phyloP scores from a whole-genome alignment of 2,329 filamentous ascomycete species.

The Cladosporium sp. region DNA sequence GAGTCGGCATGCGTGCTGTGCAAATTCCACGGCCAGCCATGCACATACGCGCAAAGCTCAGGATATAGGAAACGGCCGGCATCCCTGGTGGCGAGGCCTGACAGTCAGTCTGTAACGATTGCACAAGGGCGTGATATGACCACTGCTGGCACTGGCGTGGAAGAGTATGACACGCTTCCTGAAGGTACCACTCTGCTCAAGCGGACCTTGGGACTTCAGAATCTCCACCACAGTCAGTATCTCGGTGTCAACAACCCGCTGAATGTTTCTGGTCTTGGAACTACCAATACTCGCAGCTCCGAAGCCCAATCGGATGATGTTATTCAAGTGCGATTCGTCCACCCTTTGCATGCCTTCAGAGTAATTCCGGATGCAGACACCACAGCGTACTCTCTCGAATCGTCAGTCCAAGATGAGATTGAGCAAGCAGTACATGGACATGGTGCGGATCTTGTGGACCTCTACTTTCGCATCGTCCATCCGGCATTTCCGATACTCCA shows the following conservation, averaged over 20 bases:
- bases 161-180: not conserved
- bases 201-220: not conserved
- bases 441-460: slow-evolving; percentile 64
- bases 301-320: not conserved
- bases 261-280: not conserved
- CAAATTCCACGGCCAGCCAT: slow-evolving; percentile 10
- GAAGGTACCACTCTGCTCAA: not conserved
- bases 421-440: slow-evolving; percentile 67
- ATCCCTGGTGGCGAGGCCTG: not conserved
- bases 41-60: slow-evolving; percentile 3
- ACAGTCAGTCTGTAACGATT: not conserved
- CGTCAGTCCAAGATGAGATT: slow-evolving; percentile 61
- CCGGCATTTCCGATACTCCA: slow-evolving; percentile 57
- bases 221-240: not conserved
- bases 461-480: slow-evolving; percentile 66
- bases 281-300: not conserved
- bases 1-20: slow-evolving; percentile 8
- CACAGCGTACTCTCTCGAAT: slow-evolving; percentile 21
- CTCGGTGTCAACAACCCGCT: slow-evolving; percentile 1
- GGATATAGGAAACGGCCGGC: not conserved
- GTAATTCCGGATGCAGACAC: slow-evolving; percentile 54
- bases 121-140: not conserved
- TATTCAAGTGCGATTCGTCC: slow-evolving; percentile 60
- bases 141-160: not conserved
- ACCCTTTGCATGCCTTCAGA: slow-evolving; percentile 70